These are phyloP conservation scores for Monosporozyma yasuniensis DNA, from an alignment of 805 yeast genomes.

Conservation along the genomic window DNA sequence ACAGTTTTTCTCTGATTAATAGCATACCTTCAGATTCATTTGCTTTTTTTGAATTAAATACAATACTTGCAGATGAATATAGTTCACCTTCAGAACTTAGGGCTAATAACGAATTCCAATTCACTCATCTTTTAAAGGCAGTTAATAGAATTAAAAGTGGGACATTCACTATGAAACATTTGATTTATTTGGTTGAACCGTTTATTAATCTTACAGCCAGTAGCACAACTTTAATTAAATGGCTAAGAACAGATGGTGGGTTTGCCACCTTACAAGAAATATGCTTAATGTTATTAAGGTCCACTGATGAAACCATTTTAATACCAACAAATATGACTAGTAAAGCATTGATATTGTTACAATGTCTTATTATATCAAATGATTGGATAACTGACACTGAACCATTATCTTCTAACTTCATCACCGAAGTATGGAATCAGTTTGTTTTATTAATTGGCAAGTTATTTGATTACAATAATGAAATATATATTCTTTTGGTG, in stretches of 20 bases:
- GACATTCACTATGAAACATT: slow-evolving; percentile 24
- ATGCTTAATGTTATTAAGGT: slow-evolving; percentile 15
- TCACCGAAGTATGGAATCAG: slow-evolving; percentile 17
- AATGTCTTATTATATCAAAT: slow-evolving; percentile 13
- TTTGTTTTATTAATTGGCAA: slow-evolving; percentile 13
- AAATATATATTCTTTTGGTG: slow-evolving; percentile 17
- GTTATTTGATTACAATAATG: slow-evolving; percentile 17
- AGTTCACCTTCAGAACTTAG: neutral
- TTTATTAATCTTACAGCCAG: slow-evolving; percentile 8
- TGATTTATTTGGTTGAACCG: slow-evolving; percentile 18
- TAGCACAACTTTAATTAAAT: slow-evolving; percentile 9
- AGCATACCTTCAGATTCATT: slow-evolving; percentile 1
- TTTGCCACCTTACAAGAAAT: slow-evolving; percentile 14
- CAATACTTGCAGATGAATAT: neutral
- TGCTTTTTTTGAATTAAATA: neutral
- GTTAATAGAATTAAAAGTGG: slow-evolving; percentile 19
- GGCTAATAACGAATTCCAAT: slow-evolving; percentile 3
- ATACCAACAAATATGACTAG: slow-evolving; percentile 23
- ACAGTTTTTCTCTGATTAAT: neutral
- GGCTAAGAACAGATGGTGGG: slow-evolving; percentile 20
- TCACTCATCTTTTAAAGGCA: slow-evolving; percentile 15
- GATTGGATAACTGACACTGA: slow-evolving; percentile 1
- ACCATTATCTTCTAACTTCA: slow-evolving; percentile 5
- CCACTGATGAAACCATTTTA: slow-evolving; percentile 18
- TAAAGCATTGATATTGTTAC: slow-evolving; percentile 19